Percentiles rank a stretch among this genome's conserved stretches.
Evolutionary conservation across 371 early-diverging fungal genomes (phyloP).

Genomic region (Rhizopus microsporus): DNA sequence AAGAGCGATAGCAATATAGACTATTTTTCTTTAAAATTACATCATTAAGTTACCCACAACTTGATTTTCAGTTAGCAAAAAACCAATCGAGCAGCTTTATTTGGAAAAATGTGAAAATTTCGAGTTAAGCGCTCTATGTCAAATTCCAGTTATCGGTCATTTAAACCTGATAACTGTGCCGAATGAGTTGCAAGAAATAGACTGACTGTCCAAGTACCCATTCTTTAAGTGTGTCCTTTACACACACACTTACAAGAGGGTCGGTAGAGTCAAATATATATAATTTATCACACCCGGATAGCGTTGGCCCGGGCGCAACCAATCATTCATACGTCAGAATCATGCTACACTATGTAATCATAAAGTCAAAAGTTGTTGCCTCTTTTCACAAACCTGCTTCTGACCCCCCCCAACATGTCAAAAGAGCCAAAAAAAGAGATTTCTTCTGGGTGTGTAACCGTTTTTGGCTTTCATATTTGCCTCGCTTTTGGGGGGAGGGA

Average conservation of each 20-base stretch:
- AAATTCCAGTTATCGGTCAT: constrained; percentile 26
- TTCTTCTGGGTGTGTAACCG: neutral
- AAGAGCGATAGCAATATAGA: too few relatives aligned
- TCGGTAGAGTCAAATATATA: constrained; percentile 27
- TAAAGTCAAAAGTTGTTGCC: too few relatives aligned
- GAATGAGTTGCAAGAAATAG: constrained; percentile 26
- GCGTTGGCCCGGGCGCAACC: too few relatives aligned
- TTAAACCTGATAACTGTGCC: constrained; percentile 21
- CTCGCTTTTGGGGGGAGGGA: neutral
- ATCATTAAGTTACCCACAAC: neutral
- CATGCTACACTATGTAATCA: too few relatives aligned
- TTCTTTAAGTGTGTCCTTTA: constrained; percentile 13
- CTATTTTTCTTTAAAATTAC: too few relatives aligned
- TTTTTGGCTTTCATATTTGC: neutral
- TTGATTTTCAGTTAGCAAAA: neutral
- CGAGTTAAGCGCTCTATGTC: constrained; percentile 29
- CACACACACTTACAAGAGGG: constrained; percentile 16
- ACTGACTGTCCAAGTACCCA: constrained; percentile 26
- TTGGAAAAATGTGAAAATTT: neutral
- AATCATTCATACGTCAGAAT: too few relatives aligned
- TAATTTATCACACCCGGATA: neutral
- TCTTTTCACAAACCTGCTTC: too few relatives aligned
- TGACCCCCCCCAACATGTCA: too few relatives aligned
- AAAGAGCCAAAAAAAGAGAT: too few relatives aligned
- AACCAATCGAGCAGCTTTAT: neutral